A percentile compares a stretch with the other conserved stretches of the same genome.
Evolutionary conservation across 2,329 filamentous ascomycete genomes (phyloP).

Genomic region (Penicillium sp.): DNA sequence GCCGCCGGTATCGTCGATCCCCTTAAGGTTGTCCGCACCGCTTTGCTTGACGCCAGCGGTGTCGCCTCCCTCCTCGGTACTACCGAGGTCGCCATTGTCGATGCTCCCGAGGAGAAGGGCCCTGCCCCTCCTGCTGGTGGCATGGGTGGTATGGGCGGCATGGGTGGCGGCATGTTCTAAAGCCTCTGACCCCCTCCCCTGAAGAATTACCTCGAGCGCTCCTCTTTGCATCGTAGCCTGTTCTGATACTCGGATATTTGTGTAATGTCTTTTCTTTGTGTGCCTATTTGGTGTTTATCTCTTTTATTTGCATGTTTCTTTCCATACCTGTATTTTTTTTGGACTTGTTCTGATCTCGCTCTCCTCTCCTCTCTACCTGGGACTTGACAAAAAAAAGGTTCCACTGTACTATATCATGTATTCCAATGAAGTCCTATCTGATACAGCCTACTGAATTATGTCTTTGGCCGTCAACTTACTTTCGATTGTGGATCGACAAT

Average conservation of each 20-base stretch:
- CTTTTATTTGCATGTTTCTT: constrained; percentile 18
- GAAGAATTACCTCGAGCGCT: constrained; percentile 28
- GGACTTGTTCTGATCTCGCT: constrained; percentile 7
- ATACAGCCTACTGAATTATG: neutral
- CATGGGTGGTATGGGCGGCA: constrained; percentile 56
- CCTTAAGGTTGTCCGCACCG: constrained; percentile 98
- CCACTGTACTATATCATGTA: constrained; percentile 28
- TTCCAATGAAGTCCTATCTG: constrained; percentile 10
- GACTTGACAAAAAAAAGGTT: constrained; percentile 15
- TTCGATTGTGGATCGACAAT: constrained; percentile 1
- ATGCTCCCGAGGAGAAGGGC: constrained; percentile 89
- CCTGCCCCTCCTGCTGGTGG: constrained; percentile 52
- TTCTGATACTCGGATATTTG: constrained; percentile 25
- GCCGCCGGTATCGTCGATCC: constrained; percentile 93
- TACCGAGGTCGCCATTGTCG: constrained; percentile 96
- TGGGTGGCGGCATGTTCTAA: constrained; percentile 66
- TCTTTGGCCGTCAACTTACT: neutral
- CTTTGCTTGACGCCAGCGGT: constrained; percentile 88
- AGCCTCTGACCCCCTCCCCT: constrained; percentile 15
- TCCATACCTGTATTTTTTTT: constrained; percentile 27
- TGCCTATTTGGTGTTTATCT: constrained; percentile 19
- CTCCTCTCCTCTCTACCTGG: constrained; percentile 20
- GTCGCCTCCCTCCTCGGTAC: constrained; percentile 96
- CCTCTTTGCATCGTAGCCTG: constrained; percentile 37
- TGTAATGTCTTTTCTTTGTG: constrained; percentile 26